Conservation (phyloP, 2,329 filamentous ascomycete genomes). For the Cryoendolithus antarcticus region DNA sequence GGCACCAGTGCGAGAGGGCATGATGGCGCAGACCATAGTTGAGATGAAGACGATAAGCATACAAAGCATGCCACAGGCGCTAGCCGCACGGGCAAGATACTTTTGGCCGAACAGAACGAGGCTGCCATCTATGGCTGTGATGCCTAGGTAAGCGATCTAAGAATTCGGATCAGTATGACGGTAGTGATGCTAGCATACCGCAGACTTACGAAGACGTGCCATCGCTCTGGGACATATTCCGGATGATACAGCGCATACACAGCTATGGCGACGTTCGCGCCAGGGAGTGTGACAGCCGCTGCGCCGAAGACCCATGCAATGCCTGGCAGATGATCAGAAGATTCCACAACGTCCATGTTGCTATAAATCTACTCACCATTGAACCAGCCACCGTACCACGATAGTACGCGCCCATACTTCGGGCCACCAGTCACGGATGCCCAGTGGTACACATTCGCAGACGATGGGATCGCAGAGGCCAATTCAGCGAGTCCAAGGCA, state of each 20-base stretch:
- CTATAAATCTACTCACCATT: slow-evolving; percentile 22
- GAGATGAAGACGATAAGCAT: slow-evolving; percentile 43
- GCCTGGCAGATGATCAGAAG: too few relatives aligned
- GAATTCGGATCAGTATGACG: too few relatives aligned
- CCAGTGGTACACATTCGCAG: slow-evolving; percentile 40
- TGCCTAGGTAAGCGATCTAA: slow-evolving; percentile 30
- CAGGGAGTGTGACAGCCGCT: slow-evolving; percentile 31
- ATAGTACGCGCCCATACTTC: slow-evolving; percentile 33
- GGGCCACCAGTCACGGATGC: slow-evolving; percentile 36
- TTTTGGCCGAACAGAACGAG: slow-evolving; percentile 44
- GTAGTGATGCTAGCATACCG: slow-evolving; percentile 1
- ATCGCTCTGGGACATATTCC: slow-evolving; percentile 32
- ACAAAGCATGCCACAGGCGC: slow-evolving; percentile 38
- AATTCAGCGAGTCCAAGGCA: slow-evolving; percentile 40
- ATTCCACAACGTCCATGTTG: too few relatives aligned
- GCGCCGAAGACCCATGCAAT: slow-evolving; percentile 38
- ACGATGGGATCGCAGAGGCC: slow-evolving; percentile 26
- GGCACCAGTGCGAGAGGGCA: slow-evolving; percentile 35
- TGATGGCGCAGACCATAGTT: slow-evolving; percentile 42
- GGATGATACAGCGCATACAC: slow-evolving; percentile 40
- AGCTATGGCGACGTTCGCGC: slow-evolving; percentile 33
- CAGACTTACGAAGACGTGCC: slow-evolving; percentile 34
- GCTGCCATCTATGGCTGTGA: slow-evolving; percentile 34
- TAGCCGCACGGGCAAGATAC: slow-evolving; percentile 39
- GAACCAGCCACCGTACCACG: slow-evolving; percentile 40